phyloP scores from a whole-genome alignment of 495 filamentous ascomycete species.

The Aspergillus kassunensis region DNA sequence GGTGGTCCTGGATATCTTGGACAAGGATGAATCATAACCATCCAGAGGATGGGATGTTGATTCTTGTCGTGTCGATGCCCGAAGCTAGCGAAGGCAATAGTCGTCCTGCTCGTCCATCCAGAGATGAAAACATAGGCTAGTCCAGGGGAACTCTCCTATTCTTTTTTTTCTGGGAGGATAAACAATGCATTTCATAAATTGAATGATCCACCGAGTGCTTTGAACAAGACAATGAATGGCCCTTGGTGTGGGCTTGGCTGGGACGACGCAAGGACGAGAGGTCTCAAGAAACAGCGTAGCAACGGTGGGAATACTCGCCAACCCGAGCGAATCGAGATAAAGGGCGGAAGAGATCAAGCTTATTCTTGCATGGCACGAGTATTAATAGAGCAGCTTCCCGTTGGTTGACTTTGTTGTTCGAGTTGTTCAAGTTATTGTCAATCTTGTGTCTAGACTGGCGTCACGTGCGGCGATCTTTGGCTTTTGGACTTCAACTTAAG shows the following conservation, averaged over 20 bases:
- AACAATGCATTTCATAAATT: background rate
- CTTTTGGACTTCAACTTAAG: conserved; percentile 6
- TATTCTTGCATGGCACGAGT: background rate
- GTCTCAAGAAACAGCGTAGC: too few species aligned
- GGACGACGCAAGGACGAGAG: conserved; percentile 12
- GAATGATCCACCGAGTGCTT: conserved; percentile 3
- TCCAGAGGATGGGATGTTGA: background rate
- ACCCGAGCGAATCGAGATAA: background rate
- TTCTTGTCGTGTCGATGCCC: background rate
- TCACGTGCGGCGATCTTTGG: conserved; percentile 20
- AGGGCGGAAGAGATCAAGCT: background rate
- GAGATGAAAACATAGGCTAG: background rate
- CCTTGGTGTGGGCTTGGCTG: conserved; percentile 5
- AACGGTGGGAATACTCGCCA: too few species aligned
- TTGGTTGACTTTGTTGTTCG: background rate
- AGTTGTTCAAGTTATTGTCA: background rate
- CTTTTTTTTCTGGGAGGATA: conserved; percentile 4
- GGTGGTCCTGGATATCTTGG: conserved; percentile 3
- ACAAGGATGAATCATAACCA: conserved; percentile 1
- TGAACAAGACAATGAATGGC: background rate
- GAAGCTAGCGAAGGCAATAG: conserved; percentile 11
- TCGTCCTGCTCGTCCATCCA: conserved; percentile 10
- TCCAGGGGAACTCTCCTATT: conserved; percentile 4
- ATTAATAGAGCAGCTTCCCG: conserved; percentile 3
- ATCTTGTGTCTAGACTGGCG: conserved; percentile 17